A percentile compares a stretch with the other conserved stretches of the same genome.
These are phyloP conservation scores for Coemansia sp. DNA, from an alignment of 192 early-diverging fungal species.

Conservation along the genomic window DNA sequence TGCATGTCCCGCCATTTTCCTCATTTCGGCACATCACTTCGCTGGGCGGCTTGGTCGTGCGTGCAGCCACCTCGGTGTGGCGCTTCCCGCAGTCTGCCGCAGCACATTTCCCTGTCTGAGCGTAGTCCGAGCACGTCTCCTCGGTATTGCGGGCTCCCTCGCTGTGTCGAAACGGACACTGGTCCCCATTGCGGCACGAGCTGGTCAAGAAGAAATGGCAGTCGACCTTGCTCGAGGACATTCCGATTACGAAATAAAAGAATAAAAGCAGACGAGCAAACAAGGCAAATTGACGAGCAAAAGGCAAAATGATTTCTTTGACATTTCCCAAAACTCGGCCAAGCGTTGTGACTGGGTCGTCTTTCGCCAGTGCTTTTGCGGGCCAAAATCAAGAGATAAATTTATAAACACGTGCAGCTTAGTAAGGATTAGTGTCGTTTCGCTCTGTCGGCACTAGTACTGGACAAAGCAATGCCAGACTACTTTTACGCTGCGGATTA, in stretches of 20 bases:
- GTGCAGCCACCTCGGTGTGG: constrained; percentile 12
- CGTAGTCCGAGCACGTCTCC: constrained; percentile 24
- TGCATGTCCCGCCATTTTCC: constrained; percentile 36
- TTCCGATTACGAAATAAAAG: neutral
- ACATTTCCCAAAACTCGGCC: neutral
- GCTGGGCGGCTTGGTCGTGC: constrained; percentile 22
- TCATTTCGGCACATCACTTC: constrained; percentile 42
- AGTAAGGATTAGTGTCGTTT: neutral
- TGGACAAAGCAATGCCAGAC: constrained; percentile 16
- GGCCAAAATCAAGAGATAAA: neutral
- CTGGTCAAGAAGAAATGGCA: constrained; percentile 43
- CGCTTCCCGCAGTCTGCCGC: constrained; percentile 35
- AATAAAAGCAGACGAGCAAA: neutral
- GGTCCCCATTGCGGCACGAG: constrained; percentile 37
- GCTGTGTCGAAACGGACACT: constrained; percentile 42
- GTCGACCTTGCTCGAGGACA: constrained; percentile 29
- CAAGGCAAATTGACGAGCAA: no score
- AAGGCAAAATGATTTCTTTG: no score
- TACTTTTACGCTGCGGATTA: constrained; percentile 5
- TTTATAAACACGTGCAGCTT: neutral
- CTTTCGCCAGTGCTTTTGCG: neutral
- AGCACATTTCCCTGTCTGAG: constrained; percentile 30
- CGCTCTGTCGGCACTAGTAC: constrained; percentile 4
- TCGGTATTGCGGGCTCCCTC: constrained; percentile 16
- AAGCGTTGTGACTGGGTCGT: neutral